Evolutionary conservation across 768 basidiomycete genomes (phyloP).

Genomic region (Psilocybe azurescens): DNA sequence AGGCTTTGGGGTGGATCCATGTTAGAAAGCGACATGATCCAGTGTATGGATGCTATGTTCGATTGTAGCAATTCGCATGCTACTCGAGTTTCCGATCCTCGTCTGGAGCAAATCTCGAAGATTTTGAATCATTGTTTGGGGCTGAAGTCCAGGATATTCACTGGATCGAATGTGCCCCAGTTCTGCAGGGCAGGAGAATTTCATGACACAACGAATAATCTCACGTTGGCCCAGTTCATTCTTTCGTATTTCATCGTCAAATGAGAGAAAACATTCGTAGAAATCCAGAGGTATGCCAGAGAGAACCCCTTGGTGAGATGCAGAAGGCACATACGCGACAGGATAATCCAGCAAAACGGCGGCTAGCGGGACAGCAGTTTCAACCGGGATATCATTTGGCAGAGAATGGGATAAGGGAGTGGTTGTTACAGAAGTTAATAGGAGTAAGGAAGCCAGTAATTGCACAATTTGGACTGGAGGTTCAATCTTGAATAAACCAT

Average conservation of each 20-base stretch:
- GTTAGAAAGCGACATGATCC: constrained; percentile 20
- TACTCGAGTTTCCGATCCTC: constrained; percentile 26
- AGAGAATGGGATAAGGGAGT: constrained; percentile 31
- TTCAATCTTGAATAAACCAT: constrained; percentile 3
- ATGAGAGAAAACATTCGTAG: constrained; percentile 46
- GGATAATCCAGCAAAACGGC: constrained; percentile 67
- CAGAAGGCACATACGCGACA: constrained; percentile 50
- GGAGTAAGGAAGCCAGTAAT: constrained; percentile 4
- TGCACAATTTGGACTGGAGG: constrained; percentile 8
- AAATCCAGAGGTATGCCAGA: constrained; percentile 51
- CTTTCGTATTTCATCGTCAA: not conserved
- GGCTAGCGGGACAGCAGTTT: constrained; percentile 54
- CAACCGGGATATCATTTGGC: constrained; percentile 28
- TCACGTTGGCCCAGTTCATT: not conserved
- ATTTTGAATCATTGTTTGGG: constrained; percentile 30
- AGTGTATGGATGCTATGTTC: constrained; percentile 11
- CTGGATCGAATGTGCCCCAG: constrained; percentile 24
- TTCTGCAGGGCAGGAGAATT: constrained; percentile 60
- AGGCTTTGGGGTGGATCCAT: not conserved
- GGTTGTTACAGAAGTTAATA: not conserved
- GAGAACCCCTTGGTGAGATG: constrained; percentile 36
- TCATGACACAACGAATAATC: constrained; percentile 47
- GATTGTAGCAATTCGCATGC: constrained; percentile 1
- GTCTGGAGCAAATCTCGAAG: constrained; percentile 39
- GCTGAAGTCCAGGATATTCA: constrained; percentile 7